Evolutionary conservation across 2,329 filamentous ascomycete genomes (phyloP).

Genomic region (Rutstroemia sp.): DNA sequence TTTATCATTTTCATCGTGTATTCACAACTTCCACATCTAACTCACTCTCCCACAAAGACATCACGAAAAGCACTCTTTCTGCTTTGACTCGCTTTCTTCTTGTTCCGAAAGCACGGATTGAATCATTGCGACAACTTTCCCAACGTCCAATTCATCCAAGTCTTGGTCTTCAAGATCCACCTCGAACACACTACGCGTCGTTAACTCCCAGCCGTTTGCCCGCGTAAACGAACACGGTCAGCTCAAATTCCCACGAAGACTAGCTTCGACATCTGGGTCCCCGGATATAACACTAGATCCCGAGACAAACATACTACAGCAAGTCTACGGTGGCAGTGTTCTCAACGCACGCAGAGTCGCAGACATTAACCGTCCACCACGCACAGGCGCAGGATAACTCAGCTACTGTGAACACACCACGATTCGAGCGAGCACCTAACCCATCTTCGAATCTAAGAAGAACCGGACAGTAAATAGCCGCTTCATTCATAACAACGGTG

Average conservation of each 20-base stretch:
- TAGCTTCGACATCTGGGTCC: not conserved
- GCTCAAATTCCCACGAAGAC: not conserved
- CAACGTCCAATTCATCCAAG: not conserved
- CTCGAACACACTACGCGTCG: not conserved
- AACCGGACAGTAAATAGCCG: conserved; percentile 14
- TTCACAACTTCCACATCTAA: not conserved
- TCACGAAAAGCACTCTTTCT: conserved; percentile 1
- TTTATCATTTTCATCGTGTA: not conserved
- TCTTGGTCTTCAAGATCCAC: not conserved
- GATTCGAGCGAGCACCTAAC: conserved; percentile 2
- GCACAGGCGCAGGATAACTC: conserved; percentile 11
- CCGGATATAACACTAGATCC: not conserved
- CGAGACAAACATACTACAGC: not conserved
- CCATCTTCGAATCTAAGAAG: conserved; percentile 18
- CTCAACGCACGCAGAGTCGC: too few relatives aligned
- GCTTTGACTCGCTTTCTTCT: not conserved
- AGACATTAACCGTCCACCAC: not conserved
- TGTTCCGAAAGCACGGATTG: not conserved
- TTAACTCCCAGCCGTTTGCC: not conserved
- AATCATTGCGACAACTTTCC: not conserved
- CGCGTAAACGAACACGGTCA: not conserved
- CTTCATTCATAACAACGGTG: conserved; percentile 7
- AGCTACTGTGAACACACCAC: not conserved
- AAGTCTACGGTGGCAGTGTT: too few relatives aligned
- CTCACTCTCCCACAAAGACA: not conserved